phyloP scores from a whole-genome alignment of 768 basidiomycete genomes.

The Amyloporia xantha region DNA sequence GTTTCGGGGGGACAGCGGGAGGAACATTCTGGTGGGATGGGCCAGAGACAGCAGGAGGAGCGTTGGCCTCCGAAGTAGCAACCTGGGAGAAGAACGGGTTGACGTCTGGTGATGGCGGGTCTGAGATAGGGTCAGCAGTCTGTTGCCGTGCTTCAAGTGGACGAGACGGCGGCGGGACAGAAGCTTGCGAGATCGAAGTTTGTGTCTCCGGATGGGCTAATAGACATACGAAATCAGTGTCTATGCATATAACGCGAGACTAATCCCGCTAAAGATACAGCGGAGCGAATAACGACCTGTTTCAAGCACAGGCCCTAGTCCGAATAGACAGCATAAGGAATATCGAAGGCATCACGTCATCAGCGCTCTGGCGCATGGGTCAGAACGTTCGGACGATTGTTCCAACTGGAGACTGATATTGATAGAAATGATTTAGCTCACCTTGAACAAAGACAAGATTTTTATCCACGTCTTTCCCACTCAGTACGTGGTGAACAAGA shows the following conservation, averaged over 20 bases:
- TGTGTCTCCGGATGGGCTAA: too few species aligned
- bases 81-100: conserved; percentile 10
- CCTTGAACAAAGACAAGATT: conserved; percentile 73
- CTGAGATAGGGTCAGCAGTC: not conserved
- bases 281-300: too few species aligned
- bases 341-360: too few species aligned
- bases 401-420: too few species aligned
- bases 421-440: conserved; percentile 28
- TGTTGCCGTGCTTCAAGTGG: not conserved
- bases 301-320: too few species aligned
- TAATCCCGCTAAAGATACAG: too few species aligned
- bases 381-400: too few species aligned
- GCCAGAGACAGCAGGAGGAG: conserved; percentile 2
- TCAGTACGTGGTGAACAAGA: conserved; percentile 52
- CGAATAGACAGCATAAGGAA: too few species aligned
- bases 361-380: too few species aligned
- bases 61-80: not conserved
- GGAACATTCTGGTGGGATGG: conserved; percentile 4
- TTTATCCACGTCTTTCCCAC: conserved; percentile 58
- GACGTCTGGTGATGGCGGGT: conserved; percentile 12
- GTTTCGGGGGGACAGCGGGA: conserved; percentile 17
- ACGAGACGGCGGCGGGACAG: not conserved
- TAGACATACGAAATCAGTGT: too few species aligned
- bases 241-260: too few species aligned
- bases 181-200: not conserved